These are phyloP conservation scores for Cladosporium cucumerinum DNA, from an alignment of 2,329 filamentous ascomycete species.

Conservation along the genomic window DNA sequence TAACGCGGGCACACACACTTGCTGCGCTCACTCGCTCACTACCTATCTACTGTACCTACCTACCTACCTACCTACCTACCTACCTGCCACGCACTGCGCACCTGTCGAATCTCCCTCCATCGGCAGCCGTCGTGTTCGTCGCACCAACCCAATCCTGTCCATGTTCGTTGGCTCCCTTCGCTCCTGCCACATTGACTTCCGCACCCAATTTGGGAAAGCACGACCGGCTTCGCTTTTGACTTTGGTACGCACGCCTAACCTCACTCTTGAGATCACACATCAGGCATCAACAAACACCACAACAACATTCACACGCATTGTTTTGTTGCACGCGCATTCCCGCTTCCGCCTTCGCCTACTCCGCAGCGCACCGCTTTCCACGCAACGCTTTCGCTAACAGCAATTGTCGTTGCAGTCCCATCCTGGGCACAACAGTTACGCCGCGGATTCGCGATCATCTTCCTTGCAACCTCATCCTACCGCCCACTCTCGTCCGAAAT, in stretches of 20 bases:
- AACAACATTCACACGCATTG: not conserved
- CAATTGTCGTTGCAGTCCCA: conserved; percentile 10
- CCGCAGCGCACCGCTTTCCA: not conserved
- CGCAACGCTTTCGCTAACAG: conserved; percentile 15
- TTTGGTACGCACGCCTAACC: conserved; percentile 13
- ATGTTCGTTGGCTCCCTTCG: not conserved
- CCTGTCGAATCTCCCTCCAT: conserved; percentile 10
- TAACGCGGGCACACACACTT: conserved; percentile 15
- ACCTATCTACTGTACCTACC: too few relatives aligned
- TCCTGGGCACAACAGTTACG: conserved; percentile 4
- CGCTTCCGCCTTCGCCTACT: not conserved
- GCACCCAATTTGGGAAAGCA: not conserved
- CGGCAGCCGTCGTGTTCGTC: conserved; percentile 15
- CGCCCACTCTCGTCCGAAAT: not conserved
- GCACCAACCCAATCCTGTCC: not conserved
- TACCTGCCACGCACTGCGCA: not conserved
- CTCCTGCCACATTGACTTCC: conserved; percentile 4
- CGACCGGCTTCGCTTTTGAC: conserved; percentile 1
- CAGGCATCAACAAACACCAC: conserved; percentile 5
- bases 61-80: too few relatives aligned
- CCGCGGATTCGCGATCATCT: conserved; percentile 4
- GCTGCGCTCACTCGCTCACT: not conserved
- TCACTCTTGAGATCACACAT: conserved; percentile 1
- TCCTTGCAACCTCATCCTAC: not conserved
- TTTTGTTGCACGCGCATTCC: not conserved